A percentile compares a stretch with the other conserved stretches of the same genome.
These are phyloP conservation scores for Apiotrichum gamsii DNA, from an alignment of 1,284 basidiomycete genomes.

Conservation along the genomic window DNA sequence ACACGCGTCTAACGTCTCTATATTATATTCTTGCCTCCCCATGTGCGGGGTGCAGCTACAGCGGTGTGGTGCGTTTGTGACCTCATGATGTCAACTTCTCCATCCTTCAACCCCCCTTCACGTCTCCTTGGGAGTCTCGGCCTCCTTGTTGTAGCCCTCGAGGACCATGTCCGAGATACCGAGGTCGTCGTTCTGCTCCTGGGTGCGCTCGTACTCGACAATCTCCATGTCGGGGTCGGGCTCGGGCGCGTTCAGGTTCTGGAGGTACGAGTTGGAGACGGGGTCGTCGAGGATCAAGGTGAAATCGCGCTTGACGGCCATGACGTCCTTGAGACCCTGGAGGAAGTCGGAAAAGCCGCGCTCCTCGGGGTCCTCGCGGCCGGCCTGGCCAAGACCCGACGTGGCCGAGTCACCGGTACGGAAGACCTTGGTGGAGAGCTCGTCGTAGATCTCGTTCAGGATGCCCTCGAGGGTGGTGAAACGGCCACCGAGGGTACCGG, in stretches of 20 bases:
- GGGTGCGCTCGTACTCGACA: conserved; percentile 74
- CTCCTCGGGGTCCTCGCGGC: conserved; percentile 49
- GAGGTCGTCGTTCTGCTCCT: conserved; percentile 90
- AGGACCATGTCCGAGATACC: conserved; percentile 96
- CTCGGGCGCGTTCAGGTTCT: conserved; percentile 89
- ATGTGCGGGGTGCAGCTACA: too few species aligned
- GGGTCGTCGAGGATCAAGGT: conserved; percentile 95
- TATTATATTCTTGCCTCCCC: too few species aligned
- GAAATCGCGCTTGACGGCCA: conserved; percentile 68
- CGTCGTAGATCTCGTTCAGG: conserved; percentile 89
- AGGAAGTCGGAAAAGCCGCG: conserved; percentile 70
- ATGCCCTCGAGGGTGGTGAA: conserved; percentile 98
- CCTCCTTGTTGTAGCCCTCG: conserved; percentile 64
- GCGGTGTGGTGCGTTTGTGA: too few species aligned
- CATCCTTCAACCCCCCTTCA: too few species aligned
- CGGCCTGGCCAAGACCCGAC: conserved; percentile 33
- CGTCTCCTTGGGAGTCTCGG: too few species aligned
- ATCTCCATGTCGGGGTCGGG: conserved; percentile 84
- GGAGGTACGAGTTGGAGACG: conserved; percentile 89
- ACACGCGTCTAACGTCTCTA: too few species aligned
- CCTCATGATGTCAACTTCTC: too few species aligned
- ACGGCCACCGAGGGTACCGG: conserved; percentile 94
- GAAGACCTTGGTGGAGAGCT: conserved; percentile 86
- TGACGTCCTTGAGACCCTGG: conserved; percentile 69
- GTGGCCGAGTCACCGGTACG: conserved; percentile 49